Conservation (phyloP, 441 rosid species). For the Syzygium malaccense region DNA sequence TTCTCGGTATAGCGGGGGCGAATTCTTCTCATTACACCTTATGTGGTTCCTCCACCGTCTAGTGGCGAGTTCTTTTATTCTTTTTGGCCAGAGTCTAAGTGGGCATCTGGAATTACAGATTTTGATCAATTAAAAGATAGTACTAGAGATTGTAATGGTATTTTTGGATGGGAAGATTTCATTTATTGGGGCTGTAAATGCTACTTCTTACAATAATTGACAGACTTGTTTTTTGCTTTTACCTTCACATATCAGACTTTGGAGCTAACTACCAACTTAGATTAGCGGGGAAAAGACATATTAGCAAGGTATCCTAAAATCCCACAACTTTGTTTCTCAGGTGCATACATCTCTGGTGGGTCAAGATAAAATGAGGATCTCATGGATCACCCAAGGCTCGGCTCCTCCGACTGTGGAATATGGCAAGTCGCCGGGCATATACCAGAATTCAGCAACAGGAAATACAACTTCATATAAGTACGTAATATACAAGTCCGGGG, state of each 20-base stretch:
- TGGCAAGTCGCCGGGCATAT: constrained; percentile 37
- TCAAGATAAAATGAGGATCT: constrained; percentile 48
- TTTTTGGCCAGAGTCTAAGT: background rate
- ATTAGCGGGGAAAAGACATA: background rate
- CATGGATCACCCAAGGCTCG: constrained; percentile 47
- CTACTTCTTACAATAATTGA: background rate
- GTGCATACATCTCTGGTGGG: constrained; percentile 70
- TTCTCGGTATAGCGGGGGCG: background rate
- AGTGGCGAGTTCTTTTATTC: background rate
- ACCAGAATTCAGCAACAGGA: constrained; percentile 25
- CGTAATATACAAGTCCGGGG: constrained; percentile 38
- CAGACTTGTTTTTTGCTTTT: background rate
- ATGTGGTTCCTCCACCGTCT: background rate
- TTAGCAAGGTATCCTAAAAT: background rate
- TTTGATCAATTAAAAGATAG: background rate
- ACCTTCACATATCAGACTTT: background rate
- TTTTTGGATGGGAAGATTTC: background rate
- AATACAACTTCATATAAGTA: constrained; percentile 35
- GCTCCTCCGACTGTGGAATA: constrained; percentile 44
- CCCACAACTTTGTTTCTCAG: constrained; percentile 17
- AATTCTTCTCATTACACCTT: background rate
- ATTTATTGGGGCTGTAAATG: background rate
- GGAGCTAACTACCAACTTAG: background rate
- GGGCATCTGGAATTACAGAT: background rate
- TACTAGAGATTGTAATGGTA: background rate